phyloP scores from a whole-genome alignment of 139 green algal species.

The Zygnema cylindricum region DNA sequence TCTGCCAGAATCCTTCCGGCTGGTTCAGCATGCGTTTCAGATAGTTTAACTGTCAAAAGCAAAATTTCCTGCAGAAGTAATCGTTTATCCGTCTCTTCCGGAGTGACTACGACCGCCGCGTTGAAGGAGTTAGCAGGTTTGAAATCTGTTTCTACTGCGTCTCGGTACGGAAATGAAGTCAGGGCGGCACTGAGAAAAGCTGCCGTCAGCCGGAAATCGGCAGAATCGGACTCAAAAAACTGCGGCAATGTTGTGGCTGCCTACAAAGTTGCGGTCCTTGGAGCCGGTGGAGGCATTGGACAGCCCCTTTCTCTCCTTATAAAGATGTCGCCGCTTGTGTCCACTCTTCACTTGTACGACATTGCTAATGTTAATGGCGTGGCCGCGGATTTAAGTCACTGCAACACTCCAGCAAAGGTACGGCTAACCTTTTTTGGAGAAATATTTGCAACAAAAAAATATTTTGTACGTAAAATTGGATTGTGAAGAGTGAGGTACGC shows the following conservation, averaged over 20 bases:
- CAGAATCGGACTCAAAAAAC: not conserved
- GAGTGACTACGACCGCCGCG: not conserved
- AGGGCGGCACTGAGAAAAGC: not conserved
- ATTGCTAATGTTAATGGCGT: conserved; percentile 76
- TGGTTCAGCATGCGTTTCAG: too few relatives aligned
- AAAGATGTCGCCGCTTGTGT: conserved; percentile 75
- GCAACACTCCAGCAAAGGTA: conserved; percentile 88
- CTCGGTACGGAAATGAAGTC: not conserved
- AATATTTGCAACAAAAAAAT: too few relatives aligned
- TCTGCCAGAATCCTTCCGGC: too few relatives aligned
- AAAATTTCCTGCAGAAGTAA: too few relatives aligned
- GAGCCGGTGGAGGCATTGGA: conserved; percentile 93
- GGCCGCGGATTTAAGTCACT: conserved; percentile 92
- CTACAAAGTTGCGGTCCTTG: conserved; percentile 89
- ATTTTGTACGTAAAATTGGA: too few relatives aligned
- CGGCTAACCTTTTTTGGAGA: conserved; percentile 47
- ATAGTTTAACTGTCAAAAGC: too few relatives aligned
- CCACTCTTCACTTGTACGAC: conserved; percentile 60
- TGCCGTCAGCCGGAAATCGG: not conserved
- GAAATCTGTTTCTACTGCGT: not conserved
- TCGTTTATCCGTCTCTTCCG: too few relatives aligned
- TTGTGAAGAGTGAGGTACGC: too few relatives aligned
- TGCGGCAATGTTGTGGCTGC: not conserved
- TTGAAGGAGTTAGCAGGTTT: not conserved
- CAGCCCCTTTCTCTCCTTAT: conserved; percentile 93